phyloP scores from a whole-genome alignment of 108 stramenopile genomes.

The Nitzschia sp. region DNA sequence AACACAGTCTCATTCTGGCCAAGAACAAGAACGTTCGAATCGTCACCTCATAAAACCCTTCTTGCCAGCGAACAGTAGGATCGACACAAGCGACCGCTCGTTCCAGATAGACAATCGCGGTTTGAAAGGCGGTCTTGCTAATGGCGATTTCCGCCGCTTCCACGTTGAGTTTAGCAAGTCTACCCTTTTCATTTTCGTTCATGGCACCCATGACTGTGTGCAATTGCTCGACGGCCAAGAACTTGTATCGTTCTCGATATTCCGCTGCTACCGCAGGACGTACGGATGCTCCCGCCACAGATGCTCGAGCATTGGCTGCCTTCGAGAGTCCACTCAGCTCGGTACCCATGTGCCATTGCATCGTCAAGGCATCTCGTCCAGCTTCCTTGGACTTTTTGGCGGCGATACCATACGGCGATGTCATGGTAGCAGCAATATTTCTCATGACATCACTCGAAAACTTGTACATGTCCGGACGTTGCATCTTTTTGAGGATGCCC shows the following conservation, averaged over 20 bases:
- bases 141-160: conserved; percentile 33
- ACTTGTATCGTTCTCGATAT: conserved; percentile 23
- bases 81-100: conserved; percentile 5
- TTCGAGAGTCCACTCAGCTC: conserved; percentile 9
- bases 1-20: conserved; percentile 24
- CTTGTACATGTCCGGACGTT: neutral
- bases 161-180: conserved; percentile 22
- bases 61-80: conserved; percentile 3
- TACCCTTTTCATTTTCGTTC: neutral
- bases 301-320: neutral
- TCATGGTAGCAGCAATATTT: conserved; percentile 3
- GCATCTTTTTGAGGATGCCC: conserved; percentile 2
- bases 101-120: conserved; percentile 20
- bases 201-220: neutral
- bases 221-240: conserved; percentile 25
- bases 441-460: conserved; percentile 21
- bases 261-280: neutral
- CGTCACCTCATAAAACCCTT: conserved; percentile 6
- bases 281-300: neutral
- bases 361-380: neutral
- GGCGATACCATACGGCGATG: neutral
- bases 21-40: conserved; percentile 23
- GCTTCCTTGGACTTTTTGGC: neutral
- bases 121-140: conserved; percentile 19
- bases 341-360: conserved; percentile 28